These are phyloP conservation scores for Fusarium brevicatenulatum DNA, from an alignment of 2,329 filamentous ascomycete species.

Conservation along the genomic window DNA sequence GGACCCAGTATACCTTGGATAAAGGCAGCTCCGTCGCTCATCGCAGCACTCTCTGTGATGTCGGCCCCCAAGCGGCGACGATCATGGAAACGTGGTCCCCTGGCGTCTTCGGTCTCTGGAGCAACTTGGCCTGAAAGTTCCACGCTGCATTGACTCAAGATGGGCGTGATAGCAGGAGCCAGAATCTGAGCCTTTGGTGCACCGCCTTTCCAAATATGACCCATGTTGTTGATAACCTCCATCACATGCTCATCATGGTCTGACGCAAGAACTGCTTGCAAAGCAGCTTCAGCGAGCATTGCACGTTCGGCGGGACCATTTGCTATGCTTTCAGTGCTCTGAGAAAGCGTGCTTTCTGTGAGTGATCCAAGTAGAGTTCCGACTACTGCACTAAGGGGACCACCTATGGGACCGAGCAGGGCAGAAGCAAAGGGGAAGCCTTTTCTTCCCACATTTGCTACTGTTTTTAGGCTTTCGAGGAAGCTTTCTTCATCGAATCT, in stretches of 20 bases:
- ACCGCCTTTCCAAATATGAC: constrained; percentile 7
- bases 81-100: background rate
- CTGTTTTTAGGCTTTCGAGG: constrained; percentile 34
- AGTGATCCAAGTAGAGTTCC: background rate
- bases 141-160: constrained; percentile 9
- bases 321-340: background rate
- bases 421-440: background rate
- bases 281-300: constrained; percentile 34
- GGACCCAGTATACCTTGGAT: constrained; percentile 7
- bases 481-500: constrained; percentile 30
- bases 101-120: background rate
- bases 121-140: background rate
- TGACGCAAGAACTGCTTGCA: constrained; percentile 32
- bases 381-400: background rate
- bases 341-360: background rate
- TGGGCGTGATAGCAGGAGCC: background rate
- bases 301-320: constrained; percentile 31
- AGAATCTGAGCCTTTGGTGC: constrained; percentile 14
- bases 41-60: background rate
- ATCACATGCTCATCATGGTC: background rate
- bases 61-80: background rate
- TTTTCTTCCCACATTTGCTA: constrained; percentile 3
- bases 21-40: background rate
- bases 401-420: background rate
- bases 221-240: constrained; percentile 20